phyloP scores from a whole-genome alignment of 164 flowering plant species.

The Tetracentron sinense region DNA sequence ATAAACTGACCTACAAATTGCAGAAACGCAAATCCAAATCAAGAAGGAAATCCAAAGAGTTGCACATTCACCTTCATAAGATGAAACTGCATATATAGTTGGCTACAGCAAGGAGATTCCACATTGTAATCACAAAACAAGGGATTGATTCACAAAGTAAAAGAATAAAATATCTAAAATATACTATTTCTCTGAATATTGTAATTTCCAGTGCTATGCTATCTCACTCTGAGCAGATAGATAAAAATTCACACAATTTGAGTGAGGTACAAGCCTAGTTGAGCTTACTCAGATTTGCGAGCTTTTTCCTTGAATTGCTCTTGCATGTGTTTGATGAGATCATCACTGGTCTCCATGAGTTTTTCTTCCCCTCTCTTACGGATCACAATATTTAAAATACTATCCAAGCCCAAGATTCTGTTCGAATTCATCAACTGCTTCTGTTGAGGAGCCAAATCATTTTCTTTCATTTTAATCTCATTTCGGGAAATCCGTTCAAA shows the following conservation, averaged over 20 bases:
- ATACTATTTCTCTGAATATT: neutral
- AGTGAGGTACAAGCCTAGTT: constrained; percentile 1
- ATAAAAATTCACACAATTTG: neutral
- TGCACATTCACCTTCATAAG: neutral
- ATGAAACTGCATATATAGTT: neutral
- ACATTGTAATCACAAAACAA: constrained; percentile 9
- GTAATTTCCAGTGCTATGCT: neutral
- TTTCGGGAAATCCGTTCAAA: constrained; percentile 81
- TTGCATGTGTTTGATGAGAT: constrained; percentile 93
- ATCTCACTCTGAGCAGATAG: neutral
- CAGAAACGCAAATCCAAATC: constrained; percentile 18
- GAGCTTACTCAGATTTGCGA: constrained; percentile 95
- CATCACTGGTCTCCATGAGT: constrained; percentile 88
- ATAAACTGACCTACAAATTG: constrained; percentile 83
- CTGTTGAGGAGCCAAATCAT: constrained; percentile 68
- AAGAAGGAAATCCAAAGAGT: constrained; percentile 5
- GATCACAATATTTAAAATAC: constrained; percentile 85
- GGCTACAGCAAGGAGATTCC: constrained; percentile 5
- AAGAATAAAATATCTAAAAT: neutral
- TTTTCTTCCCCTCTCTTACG: constrained; percentile 79
- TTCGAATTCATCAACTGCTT: constrained; percentile 77
- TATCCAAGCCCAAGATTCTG: constrained; percentile 79
- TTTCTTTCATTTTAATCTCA: constrained; percentile 98
- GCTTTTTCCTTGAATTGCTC: constrained; percentile 98
- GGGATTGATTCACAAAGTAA: neutral